Evolutionary conservation across 495 filamentous ascomycete species (phyloP).

Genomic region (Cairneyella variabilis): DNA sequence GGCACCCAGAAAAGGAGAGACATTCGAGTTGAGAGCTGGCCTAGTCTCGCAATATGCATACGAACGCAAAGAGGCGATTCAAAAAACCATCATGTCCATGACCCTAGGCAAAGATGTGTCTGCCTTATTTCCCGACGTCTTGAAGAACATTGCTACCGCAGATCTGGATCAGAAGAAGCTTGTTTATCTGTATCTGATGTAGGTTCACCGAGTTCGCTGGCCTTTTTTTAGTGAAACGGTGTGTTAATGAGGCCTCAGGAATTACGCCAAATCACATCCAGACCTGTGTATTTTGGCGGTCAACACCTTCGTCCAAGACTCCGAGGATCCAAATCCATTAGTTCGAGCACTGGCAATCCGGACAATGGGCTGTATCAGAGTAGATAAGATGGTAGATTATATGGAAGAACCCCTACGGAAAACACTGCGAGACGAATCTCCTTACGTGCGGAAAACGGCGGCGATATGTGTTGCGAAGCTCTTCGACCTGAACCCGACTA

Average conservation of each 20-base stretch:
- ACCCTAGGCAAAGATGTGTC: conserved; percentile 98
- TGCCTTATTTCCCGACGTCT: conserved; percentile 92
- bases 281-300: conserved; percentile 98
- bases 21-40: conserved; percentile 93
- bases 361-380: conserved; percentile 99
- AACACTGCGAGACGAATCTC: conserved; percentile 93
- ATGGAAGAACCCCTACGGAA: conserved; percentile 98
- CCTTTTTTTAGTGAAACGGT: neutral
- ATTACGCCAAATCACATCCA: conserved; percentile 99
- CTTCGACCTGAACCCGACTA: conserved; percentile 85
- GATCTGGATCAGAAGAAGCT: conserved; percentile 99
- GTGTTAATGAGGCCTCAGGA: conserved; percentile 51
- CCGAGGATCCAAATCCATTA: conserved; percentile 96
- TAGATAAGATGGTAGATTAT: conserved; percentile 99
- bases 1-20: conserved; percentile 91
- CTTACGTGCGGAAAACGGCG: conserved; percentile 97
- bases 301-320: conserved; percentile 99
- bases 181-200: conserved; percentile 98
- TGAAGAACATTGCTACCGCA: conserved; percentile 96
- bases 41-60: conserved; percentile 99
- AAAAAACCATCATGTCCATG: conserved; percentile 99
- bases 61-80: conserved; percentile 97
- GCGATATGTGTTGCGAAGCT: conserved; percentile 98
- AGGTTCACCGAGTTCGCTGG: conserved; percentile 29
- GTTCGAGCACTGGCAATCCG: conserved; percentile 92